These are phyloP conservation scores for Capsicum rhomboideum DNA, from an alignment of 257 asterid species.

Conservation along the genomic window DNA sequence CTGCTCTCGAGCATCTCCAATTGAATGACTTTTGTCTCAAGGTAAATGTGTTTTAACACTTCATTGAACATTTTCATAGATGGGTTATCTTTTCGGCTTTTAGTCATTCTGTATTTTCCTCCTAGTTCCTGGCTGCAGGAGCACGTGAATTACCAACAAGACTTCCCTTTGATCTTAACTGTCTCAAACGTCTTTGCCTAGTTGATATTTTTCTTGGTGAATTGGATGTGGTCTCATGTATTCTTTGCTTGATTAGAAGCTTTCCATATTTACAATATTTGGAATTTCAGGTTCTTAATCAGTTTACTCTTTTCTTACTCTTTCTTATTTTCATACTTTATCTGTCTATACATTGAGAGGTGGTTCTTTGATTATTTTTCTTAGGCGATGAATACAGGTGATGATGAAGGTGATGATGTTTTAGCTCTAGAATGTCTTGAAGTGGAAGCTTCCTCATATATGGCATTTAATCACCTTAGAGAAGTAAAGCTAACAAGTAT, in stretches of 20 bases:
- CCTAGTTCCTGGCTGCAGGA: neutral
- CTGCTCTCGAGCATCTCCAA: constrained; percentile 5
- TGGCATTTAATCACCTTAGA: neutral
- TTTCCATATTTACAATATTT: constrained; percentile 4
- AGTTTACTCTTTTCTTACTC: too few species aligned
- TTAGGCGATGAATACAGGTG: too few species aligned
- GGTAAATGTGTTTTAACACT: too few species aligned
- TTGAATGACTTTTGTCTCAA: neutral
- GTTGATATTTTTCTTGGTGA: neutral
- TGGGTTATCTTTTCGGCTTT: too few species aligned
- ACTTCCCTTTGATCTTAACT: neutral
- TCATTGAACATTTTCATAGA: too few species aligned
- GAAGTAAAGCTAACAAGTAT: neutral
- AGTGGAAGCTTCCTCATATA: too few species aligned
- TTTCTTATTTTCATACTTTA: too few species aligned
- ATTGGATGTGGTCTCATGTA: neutral
- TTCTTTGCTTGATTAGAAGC: constrained; percentile 17
- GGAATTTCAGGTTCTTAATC: neutral
- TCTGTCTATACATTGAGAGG: too few species aligned
- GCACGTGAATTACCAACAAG: neutral
- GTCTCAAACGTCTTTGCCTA: constrained; percentile 1
- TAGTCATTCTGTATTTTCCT: too few species aligned
- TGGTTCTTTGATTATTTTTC: too few species aligned
- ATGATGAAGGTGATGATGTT: too few species aligned
- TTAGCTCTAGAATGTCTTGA: too few species aligned